Evolutionary conservation across 805 yeast species (phyloP).

Genomic region (Hanseniaspora nectarophila): DNA sequence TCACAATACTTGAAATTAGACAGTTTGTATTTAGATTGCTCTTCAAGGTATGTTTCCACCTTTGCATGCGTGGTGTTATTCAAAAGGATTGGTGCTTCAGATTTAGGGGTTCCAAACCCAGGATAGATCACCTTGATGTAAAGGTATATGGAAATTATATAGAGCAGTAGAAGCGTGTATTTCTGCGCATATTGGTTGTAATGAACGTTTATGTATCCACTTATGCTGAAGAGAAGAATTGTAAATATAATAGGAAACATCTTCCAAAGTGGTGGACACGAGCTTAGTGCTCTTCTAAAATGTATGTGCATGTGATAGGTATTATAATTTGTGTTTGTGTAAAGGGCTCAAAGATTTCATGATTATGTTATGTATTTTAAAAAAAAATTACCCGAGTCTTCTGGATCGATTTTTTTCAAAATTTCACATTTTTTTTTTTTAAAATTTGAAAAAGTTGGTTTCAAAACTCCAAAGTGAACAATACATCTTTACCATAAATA

Average conservation of each 20-base stretch:
- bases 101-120: conserved; percentile 4
- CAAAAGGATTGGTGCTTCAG: background rate
- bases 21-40: background rate
- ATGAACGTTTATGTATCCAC: background rate
- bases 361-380: too few relatives aligned
- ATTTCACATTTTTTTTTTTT: too few relatives aligned
- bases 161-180: background rate
- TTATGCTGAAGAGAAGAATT: background rate
- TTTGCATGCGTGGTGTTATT: background rate
- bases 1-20: conserved; percentile 8
- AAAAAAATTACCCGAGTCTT: too few relatives aligned
- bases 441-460: too few relatives aligned
- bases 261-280: conserved; percentile 3
- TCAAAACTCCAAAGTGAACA: too few relatives aligned
- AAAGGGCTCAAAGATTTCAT: too few relatives aligned
- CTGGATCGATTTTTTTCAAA: too few relatives aligned
- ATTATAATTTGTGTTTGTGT: background rate
- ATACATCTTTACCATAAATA: too few relatives aligned
- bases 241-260: background rate
- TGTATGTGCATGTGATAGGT: background rate
- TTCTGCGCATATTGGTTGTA: conserved; percentile 1
- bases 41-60: background rate
- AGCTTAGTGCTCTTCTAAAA: background rate
- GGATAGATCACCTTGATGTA: background rate
- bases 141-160: background rate